A percentile compares a stretch with the other conserved stretches of the same genome.
Evolutionary conservation across 1,139 yeast genomes (phyloP).

Genomic region (Magnusiomyces starmeri): DNA sequence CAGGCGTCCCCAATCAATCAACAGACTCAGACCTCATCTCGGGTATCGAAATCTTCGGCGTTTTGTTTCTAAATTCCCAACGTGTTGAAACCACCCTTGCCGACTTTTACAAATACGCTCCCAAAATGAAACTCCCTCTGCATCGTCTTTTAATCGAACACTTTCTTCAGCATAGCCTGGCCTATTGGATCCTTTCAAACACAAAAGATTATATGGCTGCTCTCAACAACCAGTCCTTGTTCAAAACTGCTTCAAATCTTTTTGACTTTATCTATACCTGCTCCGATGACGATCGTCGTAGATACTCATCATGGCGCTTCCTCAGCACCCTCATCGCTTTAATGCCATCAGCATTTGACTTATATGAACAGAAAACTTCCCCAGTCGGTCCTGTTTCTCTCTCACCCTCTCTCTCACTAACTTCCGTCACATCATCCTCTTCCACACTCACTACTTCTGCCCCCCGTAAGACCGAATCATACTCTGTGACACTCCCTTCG

Average conservation of each 20-base stretch:
- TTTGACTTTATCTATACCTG: conserved; percentile 13
- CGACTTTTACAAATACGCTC: conserved; percentile 38
- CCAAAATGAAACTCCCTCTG: conserved; percentile 41
- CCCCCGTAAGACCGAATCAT: no score
- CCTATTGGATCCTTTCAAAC: conserved; percentile 39
- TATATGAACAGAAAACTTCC: conserved; percentile 5
- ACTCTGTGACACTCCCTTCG: no score
- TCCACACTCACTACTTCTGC: not conserved
- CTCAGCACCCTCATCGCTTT: conserved; percentile 12
- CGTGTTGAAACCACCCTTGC: conserved; percentile 38
- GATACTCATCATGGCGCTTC: conserved; percentile 13
- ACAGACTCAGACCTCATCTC: conserved; percentile 37
- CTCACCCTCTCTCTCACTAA: conserved; percentile 1
- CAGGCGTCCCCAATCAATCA: conserved; percentile 6
- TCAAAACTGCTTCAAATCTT: conserved; percentile 8
- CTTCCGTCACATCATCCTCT: not conserved
- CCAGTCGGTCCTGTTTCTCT: conserved; percentile 1
- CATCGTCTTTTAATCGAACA: conserved; percentile 50
- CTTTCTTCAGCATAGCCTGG: conserved; percentile 44
- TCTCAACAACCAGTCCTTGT: conserved; percentile 8
- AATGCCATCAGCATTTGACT: conserved; percentile 9
- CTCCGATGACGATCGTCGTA: conserved; percentile 14
- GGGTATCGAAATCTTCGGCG: conserved; percentile 47
- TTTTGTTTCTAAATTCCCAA: conserved; percentile 41
- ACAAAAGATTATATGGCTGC: conserved; percentile 8